Evolutionary conservation across 441 rosid genomes (phyloP).

Genomic region (Bocquillonia castaneifolia): DNA sequence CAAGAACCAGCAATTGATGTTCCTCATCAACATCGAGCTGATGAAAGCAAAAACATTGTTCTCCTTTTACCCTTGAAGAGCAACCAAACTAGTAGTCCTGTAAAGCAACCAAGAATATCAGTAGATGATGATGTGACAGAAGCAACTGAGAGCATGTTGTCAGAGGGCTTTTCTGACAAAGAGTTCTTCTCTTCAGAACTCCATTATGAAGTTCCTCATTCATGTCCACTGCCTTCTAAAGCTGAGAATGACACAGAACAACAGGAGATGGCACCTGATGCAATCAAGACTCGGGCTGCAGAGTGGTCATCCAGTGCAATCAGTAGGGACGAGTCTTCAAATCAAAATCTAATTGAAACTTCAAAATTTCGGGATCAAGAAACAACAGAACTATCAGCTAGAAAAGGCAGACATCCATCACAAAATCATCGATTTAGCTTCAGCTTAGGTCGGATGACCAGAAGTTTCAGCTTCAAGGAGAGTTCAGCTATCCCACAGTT

Average conservation of each 20-base stretch:
- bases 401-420: conserved; percentile 47
- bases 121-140: conserved; percentile 24
- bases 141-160: conserved; percentile 23
- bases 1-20: conserved; percentile 25
- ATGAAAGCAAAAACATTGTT: conserved; percentile 34
- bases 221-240: conserved; percentile 43
- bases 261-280: conserved; percentile 20
- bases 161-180: conserved; percentile 25
- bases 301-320: conserved; percentile 29
- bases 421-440: conserved; percentile 76
- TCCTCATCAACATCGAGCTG: conserved; percentile 26
- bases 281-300: conserved; percentile 7
- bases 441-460: conserved; percentile 59
- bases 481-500: conserved; percentile 42
- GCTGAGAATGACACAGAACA: conserved; percentile 31
- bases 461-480: conserved; percentile 80
- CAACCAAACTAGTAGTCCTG: conserved; percentile 12
- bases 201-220: conserved; percentile 36
- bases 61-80: conserved; percentile 36
- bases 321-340: conserved; percentile 12
- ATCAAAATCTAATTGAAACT: conserved; percentile 32
- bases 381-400: conserved; percentile 25
- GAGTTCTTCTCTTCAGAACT: conserved; percentile 24
- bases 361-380: conserved; percentile 37
- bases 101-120: conserved; percentile 19